These are phyloP conservation scores for Myotisia sp. DNA, from an alignment of 2,329 filamentous ascomycete species.

Conservation along the genomic window DNA sequence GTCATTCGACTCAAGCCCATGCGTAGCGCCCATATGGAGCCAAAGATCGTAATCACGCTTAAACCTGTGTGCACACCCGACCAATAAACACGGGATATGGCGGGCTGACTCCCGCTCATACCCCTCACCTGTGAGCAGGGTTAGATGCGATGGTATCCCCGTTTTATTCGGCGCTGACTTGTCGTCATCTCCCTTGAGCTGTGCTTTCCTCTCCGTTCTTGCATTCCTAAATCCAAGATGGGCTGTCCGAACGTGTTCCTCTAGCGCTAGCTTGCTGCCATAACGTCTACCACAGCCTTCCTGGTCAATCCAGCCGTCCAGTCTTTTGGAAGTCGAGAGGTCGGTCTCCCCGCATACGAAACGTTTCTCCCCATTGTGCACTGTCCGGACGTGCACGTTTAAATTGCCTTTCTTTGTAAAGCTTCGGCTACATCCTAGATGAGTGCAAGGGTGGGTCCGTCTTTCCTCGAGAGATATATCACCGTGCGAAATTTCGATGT, in stretches of 20 bases:
- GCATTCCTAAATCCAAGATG: slow-evolving; percentile 51
- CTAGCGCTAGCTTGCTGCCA: slow-evolving; percentile 60
- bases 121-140: slow-evolving; percentile 42
- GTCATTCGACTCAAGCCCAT: slow-evolving; percentile 26
- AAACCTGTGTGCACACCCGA: slow-evolving; percentile 41
- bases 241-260: slow-evolving; percentile 70
- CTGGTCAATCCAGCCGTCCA: slow-evolving; percentile 49
- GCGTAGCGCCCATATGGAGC: slow-evolving; percentile 39
- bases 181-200: too few species aligned
- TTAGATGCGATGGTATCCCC: slow-evolving; percentile 22
- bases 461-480: slow-evolving; percentile 44
- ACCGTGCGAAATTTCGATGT: slow-evolving; percentile 65
- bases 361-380: slow-evolving; percentile 57
- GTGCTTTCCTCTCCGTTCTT: slow-evolving; percentile 26
- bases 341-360: slow-evolving; percentile 67
- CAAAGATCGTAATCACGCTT: slow-evolving; percentile 44
- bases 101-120: slow-evolving; percentile 37
- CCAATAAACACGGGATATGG: slow-evolving; percentile 38
- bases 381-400: slow-evolving; percentile 60
- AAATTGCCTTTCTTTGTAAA: slow-evolving; percentile 80
- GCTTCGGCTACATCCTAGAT: slow-evolving; percentile 53
- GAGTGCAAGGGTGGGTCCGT: slow-evolving; percentile 52
- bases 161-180: too few species aligned
- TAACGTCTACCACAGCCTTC: slow-evolving; percentile 64
- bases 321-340: slow-evolving; percentile 41